These are phyloP conservation scores for Platanthera guangdongensis DNA, from an alignment of 106 monocot species.

Conservation along the genomic window DNA sequence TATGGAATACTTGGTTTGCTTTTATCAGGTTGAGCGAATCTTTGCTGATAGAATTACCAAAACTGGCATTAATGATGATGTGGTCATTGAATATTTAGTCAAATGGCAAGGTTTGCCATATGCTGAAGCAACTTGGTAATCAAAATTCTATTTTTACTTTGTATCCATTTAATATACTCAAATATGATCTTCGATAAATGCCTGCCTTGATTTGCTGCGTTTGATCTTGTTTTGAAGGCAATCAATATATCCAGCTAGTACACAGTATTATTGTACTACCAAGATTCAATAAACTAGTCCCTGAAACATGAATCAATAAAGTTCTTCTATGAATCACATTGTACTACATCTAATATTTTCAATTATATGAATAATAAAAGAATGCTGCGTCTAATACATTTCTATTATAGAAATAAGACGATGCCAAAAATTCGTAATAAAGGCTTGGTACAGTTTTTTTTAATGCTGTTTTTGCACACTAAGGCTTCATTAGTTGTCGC, in stretches of 20 bases:
- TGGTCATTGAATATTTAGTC: constrained; percentile 88
- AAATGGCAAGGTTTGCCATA: constrained; percentile 99
- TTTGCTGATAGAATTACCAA: constrained; percentile 88
- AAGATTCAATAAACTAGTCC: too few species aligned
- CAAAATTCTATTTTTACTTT: not conserved
- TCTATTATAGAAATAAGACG: too few species aligned
- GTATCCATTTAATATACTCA: not conserved
- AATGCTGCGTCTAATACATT: too few species aligned
- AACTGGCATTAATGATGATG: constrained; percentile 51
- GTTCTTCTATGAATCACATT: too few species aligned
- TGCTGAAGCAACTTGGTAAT: constrained; percentile 98
- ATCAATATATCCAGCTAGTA: not conserved
- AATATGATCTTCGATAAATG: not conserved
- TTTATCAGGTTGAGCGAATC: constrained; percentile 86
- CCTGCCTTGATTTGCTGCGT: not conserved
- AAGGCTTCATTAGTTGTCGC: too few species aligned
- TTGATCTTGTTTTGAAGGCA: not conserved
- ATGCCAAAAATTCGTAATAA: too few species aligned
- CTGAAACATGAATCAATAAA: too few species aligned
- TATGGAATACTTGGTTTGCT: not conserved
- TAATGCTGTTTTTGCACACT: too few species aligned
- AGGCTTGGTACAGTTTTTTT: too few species aligned
- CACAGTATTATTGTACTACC: too few species aligned
- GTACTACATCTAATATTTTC: too few species aligned
- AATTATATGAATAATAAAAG: too few species aligned